Evolutionary conservation across 139 green algal species (phyloP).

Genomic region (Chlorella sorokiniana): DNA sequence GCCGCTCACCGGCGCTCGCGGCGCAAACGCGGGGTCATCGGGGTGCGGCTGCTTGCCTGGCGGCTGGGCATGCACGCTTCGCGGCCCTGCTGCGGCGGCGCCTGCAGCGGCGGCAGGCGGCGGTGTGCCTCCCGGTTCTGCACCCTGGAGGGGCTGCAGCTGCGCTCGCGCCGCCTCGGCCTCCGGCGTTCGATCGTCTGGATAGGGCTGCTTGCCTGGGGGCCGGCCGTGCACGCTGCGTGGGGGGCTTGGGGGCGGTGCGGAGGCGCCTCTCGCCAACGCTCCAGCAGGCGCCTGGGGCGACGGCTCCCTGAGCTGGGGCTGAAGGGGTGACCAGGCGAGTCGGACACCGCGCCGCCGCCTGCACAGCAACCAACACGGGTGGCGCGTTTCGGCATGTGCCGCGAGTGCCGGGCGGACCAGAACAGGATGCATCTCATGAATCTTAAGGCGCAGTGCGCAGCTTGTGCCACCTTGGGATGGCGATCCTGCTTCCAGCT

Average conservation of each 20-base stretch:
- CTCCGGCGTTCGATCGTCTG: constrained; percentile 13
- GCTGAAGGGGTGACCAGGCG: constrained; percentile 4
- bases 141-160: not conserved
- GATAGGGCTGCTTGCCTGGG: constrained; percentile 22
- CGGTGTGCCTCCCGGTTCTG: not conserved
- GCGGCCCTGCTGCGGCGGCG: not conserved
- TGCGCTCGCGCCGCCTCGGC: not conserved
- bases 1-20: not conserved
- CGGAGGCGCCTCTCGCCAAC: too few relatives aligned
- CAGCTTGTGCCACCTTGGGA: not conserved
- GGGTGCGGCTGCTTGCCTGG: constrained; percentile 23
- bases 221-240: constrained; percentile 23
- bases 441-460: not conserved
- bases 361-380: not conserved
- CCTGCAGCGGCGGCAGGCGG: not conserved
- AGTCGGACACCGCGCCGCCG: not conserved
- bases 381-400: too few relatives aligned
- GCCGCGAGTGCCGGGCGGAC: too few relatives aligned
- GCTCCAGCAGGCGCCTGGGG: not conserved
- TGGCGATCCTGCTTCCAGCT: not conserved
- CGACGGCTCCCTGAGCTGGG: constrained; percentile 7
- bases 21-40: constrained; percentile 8
- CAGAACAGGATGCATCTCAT: too few relatives aligned
- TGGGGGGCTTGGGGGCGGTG: not conserved
- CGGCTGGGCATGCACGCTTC: constrained; percentile 22